These are phyloP conservation scores for Stagonosporopsis vannaccii DNA, from an alignment of 2,329 filamentous ascomycete species.

Conservation along the genomic window DNA sequence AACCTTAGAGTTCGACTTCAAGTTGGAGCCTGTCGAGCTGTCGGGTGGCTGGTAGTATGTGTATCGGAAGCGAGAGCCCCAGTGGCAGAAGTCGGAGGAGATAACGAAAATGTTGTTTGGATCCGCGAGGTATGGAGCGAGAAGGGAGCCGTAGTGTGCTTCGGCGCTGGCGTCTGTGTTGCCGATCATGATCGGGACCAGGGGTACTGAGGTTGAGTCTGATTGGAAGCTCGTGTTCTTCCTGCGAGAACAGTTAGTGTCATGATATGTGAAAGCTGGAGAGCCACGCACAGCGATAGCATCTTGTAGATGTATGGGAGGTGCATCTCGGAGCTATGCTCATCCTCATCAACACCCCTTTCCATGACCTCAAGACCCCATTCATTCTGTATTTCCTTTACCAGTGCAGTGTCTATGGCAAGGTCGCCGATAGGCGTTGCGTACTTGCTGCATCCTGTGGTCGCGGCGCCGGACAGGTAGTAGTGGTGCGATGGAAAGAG, in stretches of 20 bases:
- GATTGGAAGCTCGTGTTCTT: conserved; percentile 35
- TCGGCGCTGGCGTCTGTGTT: conserved; percentile 73
- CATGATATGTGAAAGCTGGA: background rate
- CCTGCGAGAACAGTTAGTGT: conserved; percentile 30
- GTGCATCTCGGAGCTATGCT: conserved; percentile 98
- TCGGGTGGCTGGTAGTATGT: conserved; percentile 72
- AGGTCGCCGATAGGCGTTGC: conserved; percentile 78
- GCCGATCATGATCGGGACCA: conserved; percentile 88
- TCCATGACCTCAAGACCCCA: conserved; percentile 62
- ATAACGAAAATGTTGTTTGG: conserved; percentile 82
- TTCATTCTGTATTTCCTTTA: conserved; percentile 53
- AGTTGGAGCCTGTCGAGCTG: conserved; percentile 44
- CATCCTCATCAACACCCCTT: conserved; percentile 71
- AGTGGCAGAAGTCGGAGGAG: conserved; percentile 97
- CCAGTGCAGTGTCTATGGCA: conserved; percentile 66
- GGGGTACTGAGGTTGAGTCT: conserved; percentile 68
- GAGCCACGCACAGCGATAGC: conserved; percentile 56
- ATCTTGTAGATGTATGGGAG: conserved; percentile 91
- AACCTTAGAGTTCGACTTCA: conserved; percentile 52
- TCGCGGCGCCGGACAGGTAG: conserved; percentile 77
- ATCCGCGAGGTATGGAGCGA: conserved; percentile 80
- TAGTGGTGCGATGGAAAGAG: conserved; percentile 92
- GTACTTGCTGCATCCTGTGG: conserved; percentile 75
- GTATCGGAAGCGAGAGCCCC: conserved; percentile 86
- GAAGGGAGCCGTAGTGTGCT: conserved; percentile 69